phyloP scores from a whole-genome alignment of 768 basidiomycete genomes.

The Naganishia friedmannii region DNA sequence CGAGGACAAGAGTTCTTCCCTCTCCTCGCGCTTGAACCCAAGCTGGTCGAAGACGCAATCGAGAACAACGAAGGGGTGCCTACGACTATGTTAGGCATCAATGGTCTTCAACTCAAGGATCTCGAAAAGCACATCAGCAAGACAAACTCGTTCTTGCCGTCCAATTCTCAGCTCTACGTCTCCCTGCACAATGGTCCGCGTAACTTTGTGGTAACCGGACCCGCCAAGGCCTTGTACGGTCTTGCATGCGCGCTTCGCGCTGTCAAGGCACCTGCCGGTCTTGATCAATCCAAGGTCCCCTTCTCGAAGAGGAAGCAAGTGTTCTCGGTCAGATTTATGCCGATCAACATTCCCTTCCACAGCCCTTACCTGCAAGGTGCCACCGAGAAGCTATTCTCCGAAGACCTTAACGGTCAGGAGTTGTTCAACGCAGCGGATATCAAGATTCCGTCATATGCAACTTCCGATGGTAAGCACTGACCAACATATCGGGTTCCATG shows the following conservation, averaged over 20 bases:
- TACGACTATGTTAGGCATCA: slow-evolving; percentile 87
- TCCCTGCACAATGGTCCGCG: slow-evolving; percentile 91
- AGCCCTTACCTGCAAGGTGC: slow-evolving; percentile 74
- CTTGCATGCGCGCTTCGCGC: slow-evolving; percentile 87
- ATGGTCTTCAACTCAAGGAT: slow-evolving; percentile 68
- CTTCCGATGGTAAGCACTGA: slow-evolving; percentile 72
- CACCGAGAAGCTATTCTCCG: slow-evolving; percentile 69
- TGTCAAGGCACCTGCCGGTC: slow-evolving; percentile 76
- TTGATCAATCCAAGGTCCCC: slow-evolving; percentile 87
- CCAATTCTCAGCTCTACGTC: slow-evolving; percentile 72
- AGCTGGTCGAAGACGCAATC: slow-evolving; percentile 78
- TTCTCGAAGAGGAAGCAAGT: slow-evolving; percentile 93
- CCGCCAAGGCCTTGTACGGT: slow-evolving; percentile 85
- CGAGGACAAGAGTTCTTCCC: slow-evolving; percentile 95
- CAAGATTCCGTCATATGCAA: slow-evolving; percentile 82
- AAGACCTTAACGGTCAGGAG: slow-evolving; percentile 74
- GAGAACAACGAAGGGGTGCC: slow-evolving; percentile 92
- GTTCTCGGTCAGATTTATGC: slow-evolving; percentile 87
- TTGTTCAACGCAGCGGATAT: slow-evolving; percentile 67
- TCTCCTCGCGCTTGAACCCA: slow-evolving; percentile 79
- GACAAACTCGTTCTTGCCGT: slow-evolving; percentile 80
- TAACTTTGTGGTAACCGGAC: slow-evolving; percentile 89
- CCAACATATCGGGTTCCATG: not conserved
- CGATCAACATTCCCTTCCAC: slow-evolving; percentile 96
- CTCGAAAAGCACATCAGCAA: slow-evolving; percentile 76